These are phyloP conservation scores for Cercophora scortea DNA, from an alignment of 495 filamentous ascomycete species.

Conservation along the genomic window DNA sequence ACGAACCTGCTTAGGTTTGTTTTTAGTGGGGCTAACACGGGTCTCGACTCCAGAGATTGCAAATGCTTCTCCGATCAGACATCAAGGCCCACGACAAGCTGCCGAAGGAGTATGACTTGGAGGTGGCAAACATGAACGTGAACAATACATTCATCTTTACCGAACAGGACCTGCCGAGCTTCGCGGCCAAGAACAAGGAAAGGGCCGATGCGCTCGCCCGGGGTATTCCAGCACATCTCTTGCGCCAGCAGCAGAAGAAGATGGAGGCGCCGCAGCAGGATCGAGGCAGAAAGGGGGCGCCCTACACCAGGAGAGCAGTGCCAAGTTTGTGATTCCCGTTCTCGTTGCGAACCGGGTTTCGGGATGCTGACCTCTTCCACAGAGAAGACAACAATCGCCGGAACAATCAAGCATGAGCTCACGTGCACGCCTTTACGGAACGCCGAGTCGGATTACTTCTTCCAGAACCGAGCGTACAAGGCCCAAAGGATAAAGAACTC, in stretches of 20 bases:
- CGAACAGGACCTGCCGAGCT: conserved; percentile 83
- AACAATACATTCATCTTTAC: conserved; percentile 84
- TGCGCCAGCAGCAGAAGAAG: conserved; percentile 32
- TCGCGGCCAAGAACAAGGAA: conserved; percentile 50
- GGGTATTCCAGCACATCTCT: conserved; percentile 43
- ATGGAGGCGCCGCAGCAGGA: conserved; percentile 32
- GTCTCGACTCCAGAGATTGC: conserved; percentile 25
- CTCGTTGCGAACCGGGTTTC: not conserved
- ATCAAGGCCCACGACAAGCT: conserved; percentile 54
- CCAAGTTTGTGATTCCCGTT: conserved; percentile 55
- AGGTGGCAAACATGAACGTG: conserved; percentile 52
- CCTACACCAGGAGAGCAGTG: conserved; percentile 69
- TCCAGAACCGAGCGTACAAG: conserved; percentile 52
- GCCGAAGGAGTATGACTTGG: conserved; percentile 77
- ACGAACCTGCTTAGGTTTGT: not conserved
- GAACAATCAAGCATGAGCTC: conserved; percentile 66
- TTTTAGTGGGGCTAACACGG: conserved; percentile 5
- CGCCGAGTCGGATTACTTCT: conserved; percentile 56
- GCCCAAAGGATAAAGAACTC: conserved; percentile 55
- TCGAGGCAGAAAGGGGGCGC: conserved; percentile 54
- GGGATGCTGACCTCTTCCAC: not conserved
- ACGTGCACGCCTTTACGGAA: conserved; percentile 71
- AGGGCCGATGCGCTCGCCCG: conserved; percentile 38
- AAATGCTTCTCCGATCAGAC: conserved; percentile 36
- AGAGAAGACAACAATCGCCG: conserved; percentile 78